These are phyloP conservation scores for Platanthera zijinensis DNA, from an alignment of 106 monocot genomes.

Conservation along the genomic window DNA sequence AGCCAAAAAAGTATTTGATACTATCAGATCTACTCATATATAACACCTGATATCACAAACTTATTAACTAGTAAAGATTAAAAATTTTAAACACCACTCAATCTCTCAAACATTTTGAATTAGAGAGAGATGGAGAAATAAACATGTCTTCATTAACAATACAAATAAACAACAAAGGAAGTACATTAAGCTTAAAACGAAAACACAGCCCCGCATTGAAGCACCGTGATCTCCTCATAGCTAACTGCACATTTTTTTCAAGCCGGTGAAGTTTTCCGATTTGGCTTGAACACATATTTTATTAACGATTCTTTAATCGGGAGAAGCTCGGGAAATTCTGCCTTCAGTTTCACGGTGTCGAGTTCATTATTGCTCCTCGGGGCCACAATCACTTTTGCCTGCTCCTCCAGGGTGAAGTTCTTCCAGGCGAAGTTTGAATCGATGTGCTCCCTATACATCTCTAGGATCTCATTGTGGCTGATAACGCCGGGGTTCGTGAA, in stretches of 20 bases:
- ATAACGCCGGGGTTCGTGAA: slow-evolving; percentile 62
- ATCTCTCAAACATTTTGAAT: too few species aligned
- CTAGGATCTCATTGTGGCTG: slow-evolving; percentile 52
- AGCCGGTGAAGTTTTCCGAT: slow-evolving; percentile 34
- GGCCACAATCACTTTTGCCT: slow-evolving; percentile 57
- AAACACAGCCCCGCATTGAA: too few species aligned
- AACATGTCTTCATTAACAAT: too few species aligned
- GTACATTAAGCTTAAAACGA: too few species aligned
- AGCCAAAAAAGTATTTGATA: too few species aligned
- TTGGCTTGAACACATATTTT: slow-evolving; percentile 43
- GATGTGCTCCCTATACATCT: slow-evolving; percentile 57
- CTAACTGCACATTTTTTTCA: slow-evolving; percentile 3
- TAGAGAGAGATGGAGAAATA: too few species aligned
- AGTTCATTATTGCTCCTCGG: slow-evolving; percentile 60
- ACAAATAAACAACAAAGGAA: too few species aligned
- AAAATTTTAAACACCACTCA: too few species aligned
- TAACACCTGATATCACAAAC: too few species aligned
- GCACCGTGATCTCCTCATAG: too few species aligned
- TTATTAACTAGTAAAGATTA: too few species aligned
- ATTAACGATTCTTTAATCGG: slow-evolving; percentile 48
- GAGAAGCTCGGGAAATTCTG: slow-evolving; percentile 41
- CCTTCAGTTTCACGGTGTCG: slow-evolving; percentile 35
- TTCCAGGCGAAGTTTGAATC: slow-evolving; percentile 60
- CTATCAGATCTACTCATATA: too few species aligned
- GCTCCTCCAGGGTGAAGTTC: slow-evolving; percentile 52